These are phyloP conservation scores for Scheffersomyces coipomensis DNA, from an alignment of 805 yeast genomes.

Conservation along the genomic window DNA sequence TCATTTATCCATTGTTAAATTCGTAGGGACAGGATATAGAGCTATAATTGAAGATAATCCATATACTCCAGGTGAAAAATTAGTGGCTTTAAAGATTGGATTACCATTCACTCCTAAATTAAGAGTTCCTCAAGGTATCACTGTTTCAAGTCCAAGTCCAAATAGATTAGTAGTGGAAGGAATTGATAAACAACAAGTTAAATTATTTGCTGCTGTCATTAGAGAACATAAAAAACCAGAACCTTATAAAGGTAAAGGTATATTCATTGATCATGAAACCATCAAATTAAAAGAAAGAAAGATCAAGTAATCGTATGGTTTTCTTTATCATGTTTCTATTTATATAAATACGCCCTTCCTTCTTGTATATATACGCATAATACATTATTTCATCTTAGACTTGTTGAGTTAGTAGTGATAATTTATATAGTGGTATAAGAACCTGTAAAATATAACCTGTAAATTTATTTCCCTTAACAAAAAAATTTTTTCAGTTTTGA, in stretches of 20 bases:
- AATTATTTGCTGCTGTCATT: slow-evolving; percentile 82
- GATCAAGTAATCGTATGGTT: slow-evolving; percentile 89
- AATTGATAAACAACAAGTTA: slow-evolving; percentile 80
- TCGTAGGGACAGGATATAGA: slow-evolving; percentile 97
- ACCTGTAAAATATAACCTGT: too few relatives aligned
- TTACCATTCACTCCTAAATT: slow-evolving; percentile 78
- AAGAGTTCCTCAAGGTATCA: slow-evolving; percentile 72
- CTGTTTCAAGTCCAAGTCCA: slow-evolving; percentile 77
- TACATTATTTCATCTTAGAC: not conserved
- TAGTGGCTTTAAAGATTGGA: slow-evolving; percentile 81
- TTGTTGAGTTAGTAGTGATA: too few relatives aligned
- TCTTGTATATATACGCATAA: slow-evolving; percentile 1
- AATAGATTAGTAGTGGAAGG: slow-evolving; percentile 87
- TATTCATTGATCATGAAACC: slow-evolving; percentile 87
- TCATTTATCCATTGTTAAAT: slow-evolving; percentile 79
- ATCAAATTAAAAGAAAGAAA: slow-evolving; percentile 88
- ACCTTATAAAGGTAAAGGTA: slow-evolving; percentile 98
- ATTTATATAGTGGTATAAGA: too few relatives aligned
- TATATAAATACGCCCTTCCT: too few relatives aligned
- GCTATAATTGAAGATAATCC: slow-evolving; percentile 65
- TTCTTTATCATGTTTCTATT: too few relatives aligned
- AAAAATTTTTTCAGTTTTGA: too few relatives aligned
- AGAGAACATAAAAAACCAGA: slow-evolving; percentile 93
- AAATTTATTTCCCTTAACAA: too few relatives aligned
- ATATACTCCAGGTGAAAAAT: slow-evolving; percentile 38